These are phyloP conservation scores for Nannochloropsis granulata DNA, from an alignment of 108 stramenopile species.

Conservation along the genomic window DNA sequence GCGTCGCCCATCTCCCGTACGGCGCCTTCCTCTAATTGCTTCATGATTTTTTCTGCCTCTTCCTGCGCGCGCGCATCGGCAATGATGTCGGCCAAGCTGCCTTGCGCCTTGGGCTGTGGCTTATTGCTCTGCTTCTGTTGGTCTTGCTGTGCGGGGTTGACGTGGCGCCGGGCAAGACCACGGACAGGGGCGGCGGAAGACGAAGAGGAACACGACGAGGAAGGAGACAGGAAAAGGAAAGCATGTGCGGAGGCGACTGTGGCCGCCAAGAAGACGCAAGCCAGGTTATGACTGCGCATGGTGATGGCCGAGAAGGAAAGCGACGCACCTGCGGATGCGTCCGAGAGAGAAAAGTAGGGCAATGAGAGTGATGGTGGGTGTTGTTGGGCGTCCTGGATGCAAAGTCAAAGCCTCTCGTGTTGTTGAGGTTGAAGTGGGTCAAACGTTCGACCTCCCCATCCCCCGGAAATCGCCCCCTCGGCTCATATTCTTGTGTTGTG, in stretches of 20 bases:
- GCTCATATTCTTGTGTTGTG: too few species aligned
- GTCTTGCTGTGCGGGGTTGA: neutral
- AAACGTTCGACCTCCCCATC: too few species aligned
- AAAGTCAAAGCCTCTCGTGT: too few species aligned
- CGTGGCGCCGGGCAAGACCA: neutral
- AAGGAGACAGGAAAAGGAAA: neutral
- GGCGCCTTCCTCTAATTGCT: constrained; percentile 12
- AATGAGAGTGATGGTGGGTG: too few species aligned
- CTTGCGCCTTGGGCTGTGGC: neutral
- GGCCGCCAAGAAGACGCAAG: neutral
- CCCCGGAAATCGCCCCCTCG: too few species aligned
- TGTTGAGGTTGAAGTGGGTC: too few species aligned
- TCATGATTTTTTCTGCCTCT: constrained; percentile 26
- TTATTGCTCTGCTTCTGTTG: neutral
- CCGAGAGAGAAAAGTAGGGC: too few species aligned
- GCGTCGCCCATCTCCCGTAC: neutral
- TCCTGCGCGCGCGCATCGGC: neutral
- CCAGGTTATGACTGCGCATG: neutral
- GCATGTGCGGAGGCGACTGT: neutral
- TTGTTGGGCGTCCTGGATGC: too few species aligned
- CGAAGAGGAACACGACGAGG: neutral
- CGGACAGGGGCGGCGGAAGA: neutral
- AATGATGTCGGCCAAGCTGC: neutral
- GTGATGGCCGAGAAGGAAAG: neutral
- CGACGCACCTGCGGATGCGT: too few species aligned